Evolutionary conservation across 441 rosid species (phyloP).

Genomic region (Gossypium lobatum): DNA sequence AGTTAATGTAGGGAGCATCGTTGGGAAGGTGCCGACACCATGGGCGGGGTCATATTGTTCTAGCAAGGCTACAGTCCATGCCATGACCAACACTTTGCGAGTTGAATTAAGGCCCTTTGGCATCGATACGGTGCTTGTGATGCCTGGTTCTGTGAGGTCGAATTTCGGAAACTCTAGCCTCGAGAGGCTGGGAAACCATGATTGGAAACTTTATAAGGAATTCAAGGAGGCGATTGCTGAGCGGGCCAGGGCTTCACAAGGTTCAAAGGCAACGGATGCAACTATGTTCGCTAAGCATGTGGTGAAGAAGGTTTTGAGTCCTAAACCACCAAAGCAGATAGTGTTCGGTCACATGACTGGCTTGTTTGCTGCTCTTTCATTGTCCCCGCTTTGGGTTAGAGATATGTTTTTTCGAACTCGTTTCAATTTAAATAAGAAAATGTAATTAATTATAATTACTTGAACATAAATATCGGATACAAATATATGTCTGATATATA

Average conservation of each 20-base stretch:
- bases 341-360: conserved; percentile 51
- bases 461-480: too few species aligned
- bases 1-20: conserved; percentile 55
- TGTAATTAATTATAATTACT: conserved; percentile 5
- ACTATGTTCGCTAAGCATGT: conserved; percentile 43
- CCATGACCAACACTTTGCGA: conserved; percentile 39
- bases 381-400: conserved; percentile 55
- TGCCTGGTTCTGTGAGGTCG: conserved; percentile 39
- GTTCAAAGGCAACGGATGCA: conserved; percentile 34
- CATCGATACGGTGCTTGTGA: conserved; percentile 31
- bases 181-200: conserved; percentile 26
- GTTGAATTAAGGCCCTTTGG: conserved; percentile 44
- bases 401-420: conserved; percentile 43
- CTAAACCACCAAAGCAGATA: conserved; percentile 47
- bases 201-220: conserved; percentile 49
- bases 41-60: not conserved
- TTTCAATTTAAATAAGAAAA: conserved; percentile 28
- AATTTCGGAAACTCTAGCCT: conserved; percentile 37
- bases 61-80: conserved; percentile 47
- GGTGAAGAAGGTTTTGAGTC: conserved; percentile 43
- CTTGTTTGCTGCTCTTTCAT: conserved; percentile 43
- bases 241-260: conserved; percentile 50
- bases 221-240: conserved; percentile 46
- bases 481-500: too few species aligned
- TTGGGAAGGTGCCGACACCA: conserved; percentile 28